Evolutionary conservation across 495 filamentous ascomycete genomes (phyloP).

Genomic region (Penicillium roqueforti): DNA sequence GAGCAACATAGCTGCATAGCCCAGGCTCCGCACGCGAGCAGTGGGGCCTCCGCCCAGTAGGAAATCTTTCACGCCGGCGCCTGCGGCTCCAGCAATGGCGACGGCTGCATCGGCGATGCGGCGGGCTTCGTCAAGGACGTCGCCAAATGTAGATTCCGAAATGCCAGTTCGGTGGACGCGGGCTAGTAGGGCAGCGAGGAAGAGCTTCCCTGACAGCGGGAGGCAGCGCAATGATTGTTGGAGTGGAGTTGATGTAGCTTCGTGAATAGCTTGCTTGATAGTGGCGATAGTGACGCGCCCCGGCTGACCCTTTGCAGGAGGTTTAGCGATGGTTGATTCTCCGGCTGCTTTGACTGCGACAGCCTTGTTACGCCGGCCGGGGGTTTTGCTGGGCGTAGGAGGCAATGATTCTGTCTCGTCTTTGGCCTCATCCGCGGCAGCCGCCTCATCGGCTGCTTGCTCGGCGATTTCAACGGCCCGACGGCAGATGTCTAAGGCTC

Average conservation of each 20-base stretch:
- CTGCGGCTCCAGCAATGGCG: constrained; percentile 41
- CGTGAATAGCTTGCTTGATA: constrained; percentile 88
- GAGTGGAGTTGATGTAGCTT: constrained; percentile 87
- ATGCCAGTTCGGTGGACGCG: constrained; percentile 79
- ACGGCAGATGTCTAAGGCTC: constrained; percentile 92
- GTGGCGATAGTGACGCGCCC: constrained; percentile 83
- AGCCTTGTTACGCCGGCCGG: constrained; percentile 32
- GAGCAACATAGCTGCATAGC: constrained; percentile 71
- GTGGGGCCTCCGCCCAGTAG: constrained; percentile 39
- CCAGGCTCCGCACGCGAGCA: constrained; percentile 62
- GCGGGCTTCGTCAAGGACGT: constrained; percentile 86
- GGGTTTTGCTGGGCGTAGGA: constrained; percentile 45
- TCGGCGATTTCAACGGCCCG: constrained; percentile 96
- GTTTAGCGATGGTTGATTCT: constrained; percentile 13
- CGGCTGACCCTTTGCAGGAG: constrained; percentile 29
- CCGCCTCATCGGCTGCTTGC: constrained; percentile 49
- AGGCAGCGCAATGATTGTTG: constrained; percentile 81
- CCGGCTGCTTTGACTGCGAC: constrained; percentile 11
- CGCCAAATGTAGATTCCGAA: constrained; percentile 81
- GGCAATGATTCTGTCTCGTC: constrained; percentile 38
- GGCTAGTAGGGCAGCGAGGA: constrained; percentile 75
- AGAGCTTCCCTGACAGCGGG: constrained; percentile 75
- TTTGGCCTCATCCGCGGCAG: constrained; percentile 17
- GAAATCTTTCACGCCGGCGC: constrained; percentile 39
- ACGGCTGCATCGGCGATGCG: constrained; percentile 59